A percentile compares a stretch with the other conserved stretches of the same genome.
These are phyloP conservation scores for Erythrophleum fordii DNA, from an alignment of 306 rosid genomes.

Conservation along the genomic window DNA sequence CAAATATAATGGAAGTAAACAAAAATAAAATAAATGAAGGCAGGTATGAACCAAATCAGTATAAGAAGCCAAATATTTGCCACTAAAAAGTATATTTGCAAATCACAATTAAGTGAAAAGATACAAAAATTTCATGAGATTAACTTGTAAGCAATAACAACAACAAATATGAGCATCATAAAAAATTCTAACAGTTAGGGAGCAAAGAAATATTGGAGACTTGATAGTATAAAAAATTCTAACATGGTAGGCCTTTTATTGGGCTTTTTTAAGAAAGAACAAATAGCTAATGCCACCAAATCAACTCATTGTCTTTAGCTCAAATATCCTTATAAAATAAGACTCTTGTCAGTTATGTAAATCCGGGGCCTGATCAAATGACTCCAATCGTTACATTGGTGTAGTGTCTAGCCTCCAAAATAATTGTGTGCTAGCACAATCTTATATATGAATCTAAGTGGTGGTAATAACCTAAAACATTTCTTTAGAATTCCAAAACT, in stretches of 20 bases:
- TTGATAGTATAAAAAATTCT: background rate
- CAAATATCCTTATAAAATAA: background rate
- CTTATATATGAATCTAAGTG: background rate
- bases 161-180: background rate
- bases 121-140: background rate
- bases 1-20: background rate
- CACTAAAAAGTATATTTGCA: background rate
- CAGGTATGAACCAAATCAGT: background rate
- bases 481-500: background rate
- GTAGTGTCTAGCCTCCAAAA: background rate
- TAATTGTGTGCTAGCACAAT: background rate
- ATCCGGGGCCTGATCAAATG: background rate
- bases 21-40: background rate
- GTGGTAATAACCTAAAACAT: background rate
- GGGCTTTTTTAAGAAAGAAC: background rate
- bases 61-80: background rate
- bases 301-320: background rate
- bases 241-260: background rate
- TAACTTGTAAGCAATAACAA: no score
- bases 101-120: background rate
- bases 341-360: background rate
- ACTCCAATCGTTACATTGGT: background rate
- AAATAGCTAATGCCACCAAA: background rate
- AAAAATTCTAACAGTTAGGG: background rate
- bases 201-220: no score